phyloP scores from a whole-genome alignment of 2,329 filamentous ascomycete species.

The Sphaerulina vaccinii region DNA sequence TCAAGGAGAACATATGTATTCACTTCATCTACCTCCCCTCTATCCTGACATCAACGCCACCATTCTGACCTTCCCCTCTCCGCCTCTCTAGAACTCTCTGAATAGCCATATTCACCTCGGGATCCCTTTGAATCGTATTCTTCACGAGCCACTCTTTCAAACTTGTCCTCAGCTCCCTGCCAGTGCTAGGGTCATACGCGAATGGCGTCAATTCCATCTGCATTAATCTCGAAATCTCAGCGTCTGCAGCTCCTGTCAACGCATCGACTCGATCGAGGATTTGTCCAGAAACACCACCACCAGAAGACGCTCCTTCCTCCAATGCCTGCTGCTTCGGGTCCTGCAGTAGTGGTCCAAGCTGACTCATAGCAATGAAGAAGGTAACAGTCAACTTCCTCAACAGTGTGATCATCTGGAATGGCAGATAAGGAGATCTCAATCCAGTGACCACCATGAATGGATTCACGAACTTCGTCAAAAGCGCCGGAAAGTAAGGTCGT shows the following conservation, averaged over 20 bases:
- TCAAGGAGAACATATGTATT: neutral
- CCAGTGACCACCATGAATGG: slow-evolving; percentile 46
- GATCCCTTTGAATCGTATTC: slow-evolving; percentile 76
- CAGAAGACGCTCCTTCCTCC: slow-evolving; percentile 20
- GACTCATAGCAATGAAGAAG: slow-evolving; percentile 77
- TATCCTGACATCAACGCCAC: neutral
- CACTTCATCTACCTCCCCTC: neutral
- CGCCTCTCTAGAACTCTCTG: slow-evolving; percentile 60
- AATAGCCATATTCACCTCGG: slow-evolving; percentile 78
- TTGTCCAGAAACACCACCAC: slow-evolving; percentile 50
- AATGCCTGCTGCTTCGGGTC: slow-evolving; percentile 30
- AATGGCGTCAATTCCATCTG: slow-evolving; percentile 81
- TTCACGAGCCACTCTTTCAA: slow-evolving; percentile 86
- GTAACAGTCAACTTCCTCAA: slow-evolving; percentile 75
- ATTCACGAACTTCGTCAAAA: slow-evolving; percentile 50
- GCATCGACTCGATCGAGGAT: slow-evolving; percentile 67
- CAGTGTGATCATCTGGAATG: slow-evolving; percentile 78
- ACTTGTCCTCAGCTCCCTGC: slow-evolving; percentile 64
- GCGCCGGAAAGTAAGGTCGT: slow-evolving; percentile 46
- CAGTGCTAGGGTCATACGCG: slow-evolving; percentile 64
- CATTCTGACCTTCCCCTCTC: slow-evolving; percentile 12
- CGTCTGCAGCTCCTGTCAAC: slow-evolving; percentile 59
- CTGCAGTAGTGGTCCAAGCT: slow-evolving; percentile 68
- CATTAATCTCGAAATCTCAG: slow-evolving; percentile 68
- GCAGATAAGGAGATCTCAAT: slow-evolving; percentile 65